Conservation (phyloP, 768 basidiomycete species). For the Tephrocybe sp. region DNA sequence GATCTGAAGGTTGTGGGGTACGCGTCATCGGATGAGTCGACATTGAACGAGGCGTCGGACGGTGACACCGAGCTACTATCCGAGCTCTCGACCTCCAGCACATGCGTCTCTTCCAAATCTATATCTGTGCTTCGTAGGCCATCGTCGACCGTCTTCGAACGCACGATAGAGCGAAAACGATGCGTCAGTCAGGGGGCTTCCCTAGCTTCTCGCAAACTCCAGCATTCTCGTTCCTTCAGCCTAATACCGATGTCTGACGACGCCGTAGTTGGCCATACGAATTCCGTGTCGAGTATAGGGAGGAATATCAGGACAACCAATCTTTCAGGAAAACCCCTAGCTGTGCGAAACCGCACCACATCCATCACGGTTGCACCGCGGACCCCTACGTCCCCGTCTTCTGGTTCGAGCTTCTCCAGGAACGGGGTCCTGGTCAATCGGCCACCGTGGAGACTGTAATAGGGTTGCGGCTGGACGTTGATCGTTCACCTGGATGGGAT, state of each 20-base stretch:
- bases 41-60: conserved; percentile 9
- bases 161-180: conserved; percentile 5
- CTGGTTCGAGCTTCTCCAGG: conserved; percentile 1
- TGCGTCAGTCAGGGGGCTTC: background rate
- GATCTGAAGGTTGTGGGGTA: conserved; percentile 15
- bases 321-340: conserved; percentile 13
- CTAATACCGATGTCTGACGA: background rate
- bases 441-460: conserved; percentile 16
- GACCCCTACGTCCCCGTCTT: background rate
- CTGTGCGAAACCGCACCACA: conserved; percentile 14
- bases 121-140: conserved; percentile 1
- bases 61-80: conserved; percentile 1
- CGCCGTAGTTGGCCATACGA: background rate
- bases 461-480: background rate
- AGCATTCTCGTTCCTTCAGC: conserved; percentile 3
- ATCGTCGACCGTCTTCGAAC: background rate
- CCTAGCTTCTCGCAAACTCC: background rate
- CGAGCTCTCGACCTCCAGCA: conserved; percentile 17
- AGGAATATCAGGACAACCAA: conserved; percentile 9
- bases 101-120: conserved; percentile 18
- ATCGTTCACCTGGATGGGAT: background rate
- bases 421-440: conserved; percentile 1
- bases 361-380: conserved; percentile 6
- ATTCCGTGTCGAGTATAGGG: background rate
- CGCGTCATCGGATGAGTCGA: conserved; percentile 12